These are phyloP conservation scores for Ammopiptanthus mongolicus DNA, from an alignment of 306 rosid species.

Conservation along the genomic window DNA sequence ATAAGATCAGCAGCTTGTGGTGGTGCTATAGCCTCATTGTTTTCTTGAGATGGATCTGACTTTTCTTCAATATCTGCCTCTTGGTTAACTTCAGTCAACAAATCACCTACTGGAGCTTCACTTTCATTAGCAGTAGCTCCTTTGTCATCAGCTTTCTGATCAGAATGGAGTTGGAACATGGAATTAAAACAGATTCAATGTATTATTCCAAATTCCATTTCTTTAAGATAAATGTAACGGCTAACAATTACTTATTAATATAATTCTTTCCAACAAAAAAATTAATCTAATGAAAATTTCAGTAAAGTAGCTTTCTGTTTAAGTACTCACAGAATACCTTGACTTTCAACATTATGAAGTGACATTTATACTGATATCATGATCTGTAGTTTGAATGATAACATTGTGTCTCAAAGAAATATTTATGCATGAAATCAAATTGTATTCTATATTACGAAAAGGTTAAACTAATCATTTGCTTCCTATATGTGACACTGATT, in stretches of 20 bases:
- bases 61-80: not conserved
- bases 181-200: not conserved
- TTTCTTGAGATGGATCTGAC: not conserved
- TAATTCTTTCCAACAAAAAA: not conserved
- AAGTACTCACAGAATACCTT: not conserved
- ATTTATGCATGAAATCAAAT: not conserved
- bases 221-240: not conserved
- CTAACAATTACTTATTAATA: not conserved
- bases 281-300: not conserved
- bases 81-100: not conserved
- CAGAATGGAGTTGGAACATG: not conserved
- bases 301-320: not conserved
- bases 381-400: not conserved
- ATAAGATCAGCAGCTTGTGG: slow-evolving; percentile 37
- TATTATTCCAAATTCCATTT: not conserved
- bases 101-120: not conserved
- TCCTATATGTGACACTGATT: no score
- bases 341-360: not conserved
- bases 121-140: not conserved
- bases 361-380: not conserved
- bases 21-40: slow-evolving; percentile 10
- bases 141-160: slow-evolving; percentile 6
- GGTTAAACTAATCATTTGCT: no score
- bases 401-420: not conserved
- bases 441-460: no score